A percentile compares a stretch with the other conserved stretches of the same genome.
phyloP scores from a whole-genome alignment of 352 stramenopile species.

The Blastocystis sp. region DNA sequence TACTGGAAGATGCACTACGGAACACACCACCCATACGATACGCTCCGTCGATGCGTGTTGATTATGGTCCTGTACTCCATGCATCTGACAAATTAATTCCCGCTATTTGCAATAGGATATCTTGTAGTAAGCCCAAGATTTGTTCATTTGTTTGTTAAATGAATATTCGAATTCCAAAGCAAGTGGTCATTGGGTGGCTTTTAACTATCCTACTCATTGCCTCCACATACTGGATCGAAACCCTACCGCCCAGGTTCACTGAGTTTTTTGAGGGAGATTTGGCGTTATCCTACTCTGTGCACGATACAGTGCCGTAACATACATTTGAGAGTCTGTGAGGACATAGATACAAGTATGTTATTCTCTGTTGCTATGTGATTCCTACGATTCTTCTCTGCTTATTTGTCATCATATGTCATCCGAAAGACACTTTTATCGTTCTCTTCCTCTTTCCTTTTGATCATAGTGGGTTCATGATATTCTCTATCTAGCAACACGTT shows the following conservation, averaged over 20 bases:
- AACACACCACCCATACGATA: too few relatives aligned
- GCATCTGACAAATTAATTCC: too few relatives aligned
- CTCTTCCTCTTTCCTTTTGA: neutral
- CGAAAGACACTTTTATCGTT: neutral
- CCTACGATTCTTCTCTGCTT: neutral
- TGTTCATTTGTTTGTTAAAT: neutral
- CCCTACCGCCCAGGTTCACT: slow-evolving; percentile 5
- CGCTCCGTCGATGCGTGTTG: too few relatives aligned
- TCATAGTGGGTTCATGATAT: slow-evolving; percentile 53
- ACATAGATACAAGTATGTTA: slow-evolving; percentile 20
- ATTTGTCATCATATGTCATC: neutral
- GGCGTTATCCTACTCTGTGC: slow-evolving; percentile 49
- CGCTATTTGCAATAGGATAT: too few relatives aligned
- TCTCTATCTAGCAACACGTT: slow-evolving; percentile 16
- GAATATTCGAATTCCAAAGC: neutral
- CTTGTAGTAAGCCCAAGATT: neutral
- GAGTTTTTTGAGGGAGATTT: slow-evolving; percentile 51
- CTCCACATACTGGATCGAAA: slow-evolving; percentile 10
- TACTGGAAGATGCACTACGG: too few relatives aligned
- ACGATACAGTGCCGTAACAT: slow-evolving; percentile 46
- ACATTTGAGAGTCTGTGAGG: neutral
- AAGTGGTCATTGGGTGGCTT: slow-evolving; percentile 13
- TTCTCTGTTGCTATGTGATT: slow-evolving; percentile 31
- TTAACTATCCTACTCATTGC: neutral
- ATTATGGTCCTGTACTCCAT: too few relatives aligned